A percentile compares a stretch with the other conserved stretches of the same genome.
These are phyloP conservation scores for Podosphaera leucotricha DNA, from an alignment of 2,329 filamentous ascomycete species.

Conservation along the genomic window DNA sequence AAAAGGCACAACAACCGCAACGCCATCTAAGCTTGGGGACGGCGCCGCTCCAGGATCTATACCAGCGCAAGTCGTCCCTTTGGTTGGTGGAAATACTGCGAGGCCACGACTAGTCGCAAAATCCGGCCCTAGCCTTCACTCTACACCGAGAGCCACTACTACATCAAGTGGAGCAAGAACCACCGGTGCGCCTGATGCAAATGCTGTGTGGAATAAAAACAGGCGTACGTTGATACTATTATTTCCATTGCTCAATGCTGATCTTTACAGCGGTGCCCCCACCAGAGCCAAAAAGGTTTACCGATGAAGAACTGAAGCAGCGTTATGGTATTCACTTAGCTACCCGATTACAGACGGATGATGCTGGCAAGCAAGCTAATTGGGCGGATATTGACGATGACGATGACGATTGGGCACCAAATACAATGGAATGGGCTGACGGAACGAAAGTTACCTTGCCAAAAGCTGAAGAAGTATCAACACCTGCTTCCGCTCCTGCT, in stretches of 20 bases:
- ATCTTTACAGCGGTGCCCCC: slow-evolving; percentile 28
- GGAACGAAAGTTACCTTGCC: slow-evolving; percentile 61
- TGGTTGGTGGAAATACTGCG: slow-evolving; percentile 24
- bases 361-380: slow-evolving; percentile 50
- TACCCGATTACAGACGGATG: slow-evolving; percentile 52
- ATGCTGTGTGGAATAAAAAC: slow-evolving; percentile 75
- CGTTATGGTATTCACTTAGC: slow-evolving; percentile 74
- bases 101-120: slow-evolving; percentile 58
- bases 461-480: slow-evolving; percentile 28
- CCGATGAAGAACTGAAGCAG: slow-evolving; percentile 63
- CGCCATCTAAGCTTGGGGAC: slow-evolving; percentile 26
- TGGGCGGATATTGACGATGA: slow-evolving; percentile 84
- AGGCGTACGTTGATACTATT: slow-evolving; percentile 32
- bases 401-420: slow-evolving; percentile 68
- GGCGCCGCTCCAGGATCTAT: slow-evolving; percentile 24
- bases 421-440: slow-evolving; percentile 71
- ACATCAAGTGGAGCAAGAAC: slow-evolving; percentile 31
- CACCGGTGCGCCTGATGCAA: slow-evolving; percentile 41
- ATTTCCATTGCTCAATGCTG: slow-evolving; percentile 8
- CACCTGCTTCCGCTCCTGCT: slow-evolving; percentile 11
- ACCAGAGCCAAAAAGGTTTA: slow-evolving; percentile 58
- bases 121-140: slow-evolving; percentile 35
- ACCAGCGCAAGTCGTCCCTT: slow-evolving; percentile 22
- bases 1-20: slow-evolving; percentile 28
- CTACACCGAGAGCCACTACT: slow-evolving; percentile 21